Conservation (phyloP, 352 stramenopile species). For the Globisporangium middletonii region DNA sequence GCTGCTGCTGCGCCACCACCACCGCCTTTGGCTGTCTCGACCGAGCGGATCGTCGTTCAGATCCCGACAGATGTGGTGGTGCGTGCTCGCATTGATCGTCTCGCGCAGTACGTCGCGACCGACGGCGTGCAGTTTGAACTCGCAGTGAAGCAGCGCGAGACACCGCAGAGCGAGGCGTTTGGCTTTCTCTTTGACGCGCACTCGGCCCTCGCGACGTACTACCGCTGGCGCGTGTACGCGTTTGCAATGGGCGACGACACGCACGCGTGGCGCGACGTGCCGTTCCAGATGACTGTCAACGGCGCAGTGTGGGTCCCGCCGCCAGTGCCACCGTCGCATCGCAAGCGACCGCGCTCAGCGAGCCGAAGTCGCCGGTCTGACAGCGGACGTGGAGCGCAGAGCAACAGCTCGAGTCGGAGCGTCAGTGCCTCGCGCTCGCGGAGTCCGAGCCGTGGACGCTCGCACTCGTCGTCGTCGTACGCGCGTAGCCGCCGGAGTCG, state of each 20-base stretch:
- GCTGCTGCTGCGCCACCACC: slow-evolving; percentile 3
- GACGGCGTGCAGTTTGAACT: slow-evolving; percentile 69
- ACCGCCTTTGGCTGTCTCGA: slow-evolving; percentile 5
- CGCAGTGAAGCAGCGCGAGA: slow-evolving; percentile 40
- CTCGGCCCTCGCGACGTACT: slow-evolving; percentile 38
- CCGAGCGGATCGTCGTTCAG: slow-evolving; percentile 26
- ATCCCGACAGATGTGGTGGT: slow-evolving; percentile 25
- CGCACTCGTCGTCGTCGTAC: background rate
- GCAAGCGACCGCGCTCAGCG: slow-evolving; percentile 11
- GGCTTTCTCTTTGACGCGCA: slow-evolving; percentile 46
- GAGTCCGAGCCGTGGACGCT: background rate
- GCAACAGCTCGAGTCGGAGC: slow-evolving; percentile 34
- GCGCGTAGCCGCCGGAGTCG: slow-evolving; percentile 7
- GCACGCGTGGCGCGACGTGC: slow-evolving; percentile 32
- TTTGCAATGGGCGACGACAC: slow-evolving; percentile 63
- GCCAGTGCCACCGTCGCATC: slow-evolving; percentile 15
- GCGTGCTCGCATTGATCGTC: slow-evolving; percentile 32
- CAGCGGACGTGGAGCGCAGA: slow-evolving; percentile 10
- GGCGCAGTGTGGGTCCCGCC: slow-evolving; percentile 62
- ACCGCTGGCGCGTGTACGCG: slow-evolving; percentile 68
- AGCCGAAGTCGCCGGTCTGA: slow-evolving; percentile 13
- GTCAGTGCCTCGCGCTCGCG: slow-evolving; percentile 11
- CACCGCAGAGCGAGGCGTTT: slow-evolving; percentile 26
- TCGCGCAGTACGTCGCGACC: slow-evolving; percentile 56
- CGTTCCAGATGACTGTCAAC: slow-evolving; percentile 59